These are phyloP conservation scores for Trypanosoma brucei DNA, from an alignment of 208 protist genomes.

Conservation along the genomic window DNA sequence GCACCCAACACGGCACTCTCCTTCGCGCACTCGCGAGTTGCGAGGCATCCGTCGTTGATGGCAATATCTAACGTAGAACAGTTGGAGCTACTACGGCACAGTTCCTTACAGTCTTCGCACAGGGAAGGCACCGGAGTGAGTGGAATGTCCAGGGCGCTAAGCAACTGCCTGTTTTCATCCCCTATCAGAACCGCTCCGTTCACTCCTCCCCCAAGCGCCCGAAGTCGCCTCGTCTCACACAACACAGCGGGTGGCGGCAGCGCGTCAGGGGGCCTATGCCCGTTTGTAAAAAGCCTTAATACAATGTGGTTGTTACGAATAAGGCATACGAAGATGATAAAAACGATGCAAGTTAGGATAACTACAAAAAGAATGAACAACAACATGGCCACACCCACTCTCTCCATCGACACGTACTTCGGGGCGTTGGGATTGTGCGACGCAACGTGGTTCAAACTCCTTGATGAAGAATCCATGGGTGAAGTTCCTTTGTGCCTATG, in stretches of 20 bases:
- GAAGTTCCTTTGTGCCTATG: too few relatives aligned
- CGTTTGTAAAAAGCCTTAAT: not conserved
- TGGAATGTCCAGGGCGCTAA: not conserved
- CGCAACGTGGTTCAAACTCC: too few relatives aligned
- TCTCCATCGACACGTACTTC: too few relatives aligned
- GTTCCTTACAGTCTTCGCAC: not conserved
- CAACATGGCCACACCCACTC: too few relatives aligned
- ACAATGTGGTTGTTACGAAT: not conserved
- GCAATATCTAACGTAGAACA: not conserved
- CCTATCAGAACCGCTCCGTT: conserved; percentile 11
- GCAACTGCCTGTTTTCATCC: conserved; percentile 1
- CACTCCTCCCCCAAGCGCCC: not conserved
- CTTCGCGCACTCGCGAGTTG: too few relatives aligned
- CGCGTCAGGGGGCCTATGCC: not conserved
- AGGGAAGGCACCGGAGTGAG: conserved; percentile 12
- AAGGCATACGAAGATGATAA: too few relatives aligned
- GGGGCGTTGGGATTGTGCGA: too few relatives aligned
- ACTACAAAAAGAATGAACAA: too few relatives aligned
- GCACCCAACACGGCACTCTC: not conserved
- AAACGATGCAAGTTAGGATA: too few relatives aligned
- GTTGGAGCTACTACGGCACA: not conserved
- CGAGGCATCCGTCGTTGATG: not conserved
- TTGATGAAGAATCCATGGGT: too few relatives aligned
- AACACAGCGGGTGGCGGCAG: not conserved
- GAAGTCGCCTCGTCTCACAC: not conserved